These are phyloP conservation scores for Alternaria dauci DNA, from an alignment of 2,329 filamentous ascomycete genomes.

Conservation along the genomic window DNA sequence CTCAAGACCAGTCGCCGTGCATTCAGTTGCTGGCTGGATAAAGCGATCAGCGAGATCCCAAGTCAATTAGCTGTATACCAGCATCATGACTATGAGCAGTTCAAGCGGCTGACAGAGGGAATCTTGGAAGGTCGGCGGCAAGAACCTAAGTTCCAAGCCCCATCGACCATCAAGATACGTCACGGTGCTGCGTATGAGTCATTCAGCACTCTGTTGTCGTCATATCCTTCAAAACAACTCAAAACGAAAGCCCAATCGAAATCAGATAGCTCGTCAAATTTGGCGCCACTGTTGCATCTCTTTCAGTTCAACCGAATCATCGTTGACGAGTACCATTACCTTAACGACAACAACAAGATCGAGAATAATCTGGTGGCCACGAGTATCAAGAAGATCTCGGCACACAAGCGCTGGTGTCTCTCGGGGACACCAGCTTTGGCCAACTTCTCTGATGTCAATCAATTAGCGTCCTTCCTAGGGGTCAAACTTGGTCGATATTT, in stretches of 20 bases:
- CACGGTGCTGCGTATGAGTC: conserved; percentile 47
- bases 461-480: conserved; percentile 65
- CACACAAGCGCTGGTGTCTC: conserved; percentile 67
- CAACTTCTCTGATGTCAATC: conserved; percentile 67
- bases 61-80: conserved; percentile 52
- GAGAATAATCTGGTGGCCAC: conserved; percentile 35
- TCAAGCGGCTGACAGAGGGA: conserved; percentile 36
- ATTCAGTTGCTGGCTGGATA: conserved; percentile 63
- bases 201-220: conserved; percentile 17
- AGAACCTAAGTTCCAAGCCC: conserved; percentile 48
- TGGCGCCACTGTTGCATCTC: conserved; percentile 60
- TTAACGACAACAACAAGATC: conserved; percentile 51
- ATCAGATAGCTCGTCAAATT: background rate
- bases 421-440: conserved; percentile 69
- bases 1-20: conserved; percentile 54
- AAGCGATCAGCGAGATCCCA: conserved; percentile 54
- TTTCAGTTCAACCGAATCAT: conserved; percentile 69
- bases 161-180: conserved; percentile 51
- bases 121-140: conserved; percentile 37
- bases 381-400: conserved; percentile 57
- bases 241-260: conserved; percentile 2
- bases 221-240: conserved; percentile 13
- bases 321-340: conserved; percentile 71
- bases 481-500: conserved; percentile 65
- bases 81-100: conserved; percentile 37